Evolutionary conservation across 176 grass and related monocot genomes (phyloP), one percentile per base, ranked within the genome.

Genomic region (Canna indica): DNA sequence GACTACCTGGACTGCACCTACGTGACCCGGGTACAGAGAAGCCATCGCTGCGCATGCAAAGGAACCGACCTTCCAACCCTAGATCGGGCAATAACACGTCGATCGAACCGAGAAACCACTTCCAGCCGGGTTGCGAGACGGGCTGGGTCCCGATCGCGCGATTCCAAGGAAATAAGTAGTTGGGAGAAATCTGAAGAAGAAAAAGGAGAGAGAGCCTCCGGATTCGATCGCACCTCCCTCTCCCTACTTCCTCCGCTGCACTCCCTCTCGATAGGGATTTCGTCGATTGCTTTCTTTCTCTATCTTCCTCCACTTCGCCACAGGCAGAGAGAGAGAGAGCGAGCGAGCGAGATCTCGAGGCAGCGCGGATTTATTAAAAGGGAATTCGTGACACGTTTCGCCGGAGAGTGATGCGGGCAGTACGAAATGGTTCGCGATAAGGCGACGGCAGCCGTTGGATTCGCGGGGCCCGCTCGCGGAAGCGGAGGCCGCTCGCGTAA

Each of bases 1-100:
- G 35, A 39, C 82, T 38, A 85, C 87, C 83, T 90, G 73, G 31
- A 33, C 52, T 34, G 80, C 87, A 45, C 65, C 70, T 73, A 56
- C 18, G 73, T 85, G 80, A 59, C 77, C 69, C 18, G 59, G 47
- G 47, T 67, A 45, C 41, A 70, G 18, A 46, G 68, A 47, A 46
- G 41, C 68, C 68, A 70, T 70, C 28, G 25, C 42, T 14, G 42
- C 26, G 42, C 38, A 70, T 70, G 42, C 68, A 46, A 70, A 27
- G n/a, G 44, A 14, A 47, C 32, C 68, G 42, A 29, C 16, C 27
- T 32, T 5, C 24, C 20, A 48, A 48, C 68, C 68, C 68, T 70
- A 48, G 68, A 70, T 33, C 42, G 13, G 36, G 45, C 60, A 31
- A 33, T 2, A 32, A 5, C 59, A 34, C 29, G 15, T 25, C 0